These are phyloP conservation scores for Coccomyxa sp. DNA, from an alignment of 139 green algal species.

Conservation along the genomic window DNA sequence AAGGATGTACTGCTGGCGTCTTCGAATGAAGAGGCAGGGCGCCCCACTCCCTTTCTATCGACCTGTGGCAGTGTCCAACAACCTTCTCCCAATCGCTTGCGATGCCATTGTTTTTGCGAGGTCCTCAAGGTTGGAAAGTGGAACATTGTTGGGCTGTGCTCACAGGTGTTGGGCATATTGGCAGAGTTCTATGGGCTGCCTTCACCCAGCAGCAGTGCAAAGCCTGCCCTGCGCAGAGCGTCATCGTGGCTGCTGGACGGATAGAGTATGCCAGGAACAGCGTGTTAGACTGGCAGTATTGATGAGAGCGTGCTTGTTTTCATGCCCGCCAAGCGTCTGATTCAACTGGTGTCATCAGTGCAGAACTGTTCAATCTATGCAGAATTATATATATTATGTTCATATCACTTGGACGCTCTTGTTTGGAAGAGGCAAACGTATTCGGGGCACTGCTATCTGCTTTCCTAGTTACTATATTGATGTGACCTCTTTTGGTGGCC, in stretches of 20 bases:
- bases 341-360: no score
- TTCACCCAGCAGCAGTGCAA: neutral
- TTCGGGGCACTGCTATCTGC: no score
- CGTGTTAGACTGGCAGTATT: no score
- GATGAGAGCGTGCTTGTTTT: no score
- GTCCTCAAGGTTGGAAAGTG: neutral
- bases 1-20: conserved; percentile 44
- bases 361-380: no score
- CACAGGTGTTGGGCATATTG: conserved; percentile 38
- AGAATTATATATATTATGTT: no score
- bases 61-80: neutral
- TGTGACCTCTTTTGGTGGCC: no score
- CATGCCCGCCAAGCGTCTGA: no score
- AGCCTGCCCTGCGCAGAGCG: neutral
- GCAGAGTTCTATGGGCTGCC: conserved; percentile 34
- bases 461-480: no score
- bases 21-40: conserved; percentile 28
- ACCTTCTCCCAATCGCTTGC: neutral
- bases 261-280: no score
- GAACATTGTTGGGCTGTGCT: neutral
- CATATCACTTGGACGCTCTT: no score
- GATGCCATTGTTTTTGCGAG: neutral
- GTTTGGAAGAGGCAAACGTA: no score
- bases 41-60: neutral
- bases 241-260: neutral